These are phyloP conservation scores for Barnettozyma hawaiiensis DNA, from an alignment of 1,139 yeast species.

Conservation along the genomic window DNA sequence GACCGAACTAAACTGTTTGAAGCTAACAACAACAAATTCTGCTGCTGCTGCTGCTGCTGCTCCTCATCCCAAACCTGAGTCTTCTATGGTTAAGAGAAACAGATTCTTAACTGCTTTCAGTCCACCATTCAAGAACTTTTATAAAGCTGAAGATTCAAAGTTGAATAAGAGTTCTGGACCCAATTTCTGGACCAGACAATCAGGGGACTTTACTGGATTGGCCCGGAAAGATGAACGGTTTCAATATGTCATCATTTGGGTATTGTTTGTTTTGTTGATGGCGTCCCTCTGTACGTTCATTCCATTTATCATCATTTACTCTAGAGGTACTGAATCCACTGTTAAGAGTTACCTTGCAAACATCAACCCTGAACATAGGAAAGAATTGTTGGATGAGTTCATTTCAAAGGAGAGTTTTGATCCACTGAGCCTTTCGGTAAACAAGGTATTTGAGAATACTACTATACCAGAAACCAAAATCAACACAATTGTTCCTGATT, in stretches of 20 bases:
- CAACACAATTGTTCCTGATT: conserved; percentile 4
- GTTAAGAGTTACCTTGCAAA: conserved; percentile 20
- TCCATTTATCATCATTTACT: conserved; percentile 20
- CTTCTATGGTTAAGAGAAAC: not conserved
- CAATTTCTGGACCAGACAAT: conserved; percentile 5
- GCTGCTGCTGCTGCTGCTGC: too few species aligned
- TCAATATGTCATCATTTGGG: conserved; percentile 20
- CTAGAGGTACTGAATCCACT: conserved; percentile 23
- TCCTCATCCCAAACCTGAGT: not conserved
- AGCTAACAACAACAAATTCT: too few species aligned
- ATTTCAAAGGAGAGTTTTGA: not conserved
- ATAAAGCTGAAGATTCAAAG: conserved; percentile 15
- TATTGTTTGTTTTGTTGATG: conserved; percentile 19
- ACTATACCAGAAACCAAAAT: not conserved
- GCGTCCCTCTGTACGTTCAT: conserved; percentile 18
- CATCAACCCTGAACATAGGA: conserved; percentile 17
- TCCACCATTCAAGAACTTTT: conserved; percentile 12
- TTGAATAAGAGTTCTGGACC: conserved; percentile 9
- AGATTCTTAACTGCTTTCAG: conserved; percentile 3
- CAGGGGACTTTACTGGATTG: conserved; percentile 3
- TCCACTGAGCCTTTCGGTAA: not conserved
- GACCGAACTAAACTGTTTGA: conserved; percentile 18
- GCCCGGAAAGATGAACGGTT: conserved; percentile 3
- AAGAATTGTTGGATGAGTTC: conserved; percentile 11
- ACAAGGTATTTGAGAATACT: not conserved